Evolutionary conservation across 1,139 yeast species (phyloP).

Genomic region (Pneumocystis sp.): DNA sequence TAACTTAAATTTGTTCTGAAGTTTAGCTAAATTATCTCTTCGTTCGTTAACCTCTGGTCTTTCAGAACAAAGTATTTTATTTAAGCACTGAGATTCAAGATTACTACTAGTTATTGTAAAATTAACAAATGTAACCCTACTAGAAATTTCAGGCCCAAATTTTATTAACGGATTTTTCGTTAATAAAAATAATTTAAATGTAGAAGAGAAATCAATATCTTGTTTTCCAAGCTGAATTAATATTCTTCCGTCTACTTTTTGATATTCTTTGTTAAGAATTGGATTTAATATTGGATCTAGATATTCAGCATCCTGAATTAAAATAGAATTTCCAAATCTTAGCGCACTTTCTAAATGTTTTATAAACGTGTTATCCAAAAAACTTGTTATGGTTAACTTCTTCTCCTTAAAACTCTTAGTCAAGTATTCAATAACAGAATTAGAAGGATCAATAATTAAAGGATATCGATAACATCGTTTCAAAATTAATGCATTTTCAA

Average conservation of each 20-base stretch:
- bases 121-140: conserved; percentile 52
- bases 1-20: conserved; percentile 48
- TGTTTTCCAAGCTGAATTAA: conserved; percentile 47
- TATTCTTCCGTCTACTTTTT: conserved; percentile 54
- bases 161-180: conserved; percentile 38
- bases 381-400: conserved; percentile 47
- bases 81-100: conserved; percentile 48
- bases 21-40: conserved; percentile 36
- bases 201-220: conserved; percentile 51
- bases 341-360: conserved; percentile 66
- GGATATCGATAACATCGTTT: conserved; percentile 33
- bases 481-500: conserved; percentile 51
- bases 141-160: conserved; percentile 41
- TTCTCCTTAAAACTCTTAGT: conserved; percentile 21
- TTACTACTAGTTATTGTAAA: conserved; percentile 57
- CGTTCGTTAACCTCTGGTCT: conserved; percentile 55
- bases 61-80: conserved; percentile 39
- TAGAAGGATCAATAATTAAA: conserved; percentile 60
- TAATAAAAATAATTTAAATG: conserved; percentile 45
- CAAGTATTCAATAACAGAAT: conserved; percentile 33
- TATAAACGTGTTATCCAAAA: conserved; percentile 51
- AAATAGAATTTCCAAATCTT: conserved; percentile 62
- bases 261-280: conserved; percentile 46
- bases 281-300: conserved; percentile 61
- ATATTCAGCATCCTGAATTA: conserved; percentile 66